Evolutionary conservation across 2,329 filamentous ascomycete species (phyloP), one percentile per base, ranked within the genome.

Genomic region (Amesomyces nigricolor): DNA sequence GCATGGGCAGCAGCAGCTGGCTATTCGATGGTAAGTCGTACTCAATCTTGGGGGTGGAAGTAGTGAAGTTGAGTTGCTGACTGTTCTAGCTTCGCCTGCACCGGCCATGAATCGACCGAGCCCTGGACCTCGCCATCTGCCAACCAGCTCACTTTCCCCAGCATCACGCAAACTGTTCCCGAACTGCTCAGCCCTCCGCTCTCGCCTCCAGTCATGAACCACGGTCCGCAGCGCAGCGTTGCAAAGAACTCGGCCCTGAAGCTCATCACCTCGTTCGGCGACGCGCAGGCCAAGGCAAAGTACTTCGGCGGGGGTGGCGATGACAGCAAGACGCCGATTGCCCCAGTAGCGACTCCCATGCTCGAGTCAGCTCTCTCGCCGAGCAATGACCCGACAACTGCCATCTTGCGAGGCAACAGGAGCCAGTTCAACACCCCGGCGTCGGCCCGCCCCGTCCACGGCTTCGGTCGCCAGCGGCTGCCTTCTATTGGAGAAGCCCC

Each of bases 41-140:
- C 32, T 13, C 11, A 50, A 17, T 43, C 26, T 45, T 16, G 38
- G 3, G 43, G n/a, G 11, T 22, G 13, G 47, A 9, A 29, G 19
- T 10, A 19, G 9, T 17, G 32, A 32, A 45, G 10, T 4, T 5
- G 30, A 9, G n/a, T 39, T 10, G 19, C 11, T 32, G 29, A 19
- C 42, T 1, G 35, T 13, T 5, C 40, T 56, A 78, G 85, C 71
- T 96, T 96, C 69, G 90, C 92, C 47, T 96, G 92, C 69, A 94
- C 90, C 16, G 90, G 88, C 22, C 79, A 87, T 17, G 91, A 96
- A 67, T 87, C 89, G 0, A 84, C 87, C 0, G 90, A 94, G 68
- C 87, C 89, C 1, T 96, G 91, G 91, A 82, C 86, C 17, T 95
- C 91, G 8, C 91, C 92, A 9, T 86, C 88, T 2, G 88, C 90